Percentiles rank a stretch among this genome's conserved stretches.
These are phyloP conservation scores for Puccinia triticina DNA, from an alignment of 1,284 basidiomycete genomes.

Conservation along the genomic window DNA sequence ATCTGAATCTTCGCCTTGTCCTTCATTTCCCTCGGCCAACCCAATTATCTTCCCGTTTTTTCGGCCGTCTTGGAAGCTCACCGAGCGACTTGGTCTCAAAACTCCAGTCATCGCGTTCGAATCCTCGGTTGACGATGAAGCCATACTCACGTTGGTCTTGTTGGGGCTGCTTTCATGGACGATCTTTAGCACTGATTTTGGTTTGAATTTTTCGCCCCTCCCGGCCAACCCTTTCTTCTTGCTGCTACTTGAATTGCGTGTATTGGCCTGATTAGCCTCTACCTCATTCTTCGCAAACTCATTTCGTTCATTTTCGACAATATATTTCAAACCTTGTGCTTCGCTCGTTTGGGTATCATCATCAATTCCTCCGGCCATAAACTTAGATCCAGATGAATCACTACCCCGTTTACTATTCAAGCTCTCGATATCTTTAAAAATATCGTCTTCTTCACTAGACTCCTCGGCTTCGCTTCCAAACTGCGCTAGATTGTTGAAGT, in stretches of 20 bases:
- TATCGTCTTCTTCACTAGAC: constrained; percentile 51
- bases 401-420: constrained; percentile 45
- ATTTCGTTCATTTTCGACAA: neutral
- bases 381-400: constrained; percentile 33
- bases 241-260: neutral
- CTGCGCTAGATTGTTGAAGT: neutral
- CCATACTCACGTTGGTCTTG: neutral
- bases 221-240: neutral
- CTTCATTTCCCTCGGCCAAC: constrained; percentile 57
- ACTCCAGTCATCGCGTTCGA: neutral
- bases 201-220: constrained; percentile 25
- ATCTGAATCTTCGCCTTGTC: neutral
- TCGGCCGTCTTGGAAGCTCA: constrained; percentile 91
- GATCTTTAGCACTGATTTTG: constrained; percentile 49
- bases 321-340: neutral
- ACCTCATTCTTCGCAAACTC: neutral
- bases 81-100: constrained; percentile 71
- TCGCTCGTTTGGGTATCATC: constrained; percentile 1
- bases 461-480: constrained; percentile 26
- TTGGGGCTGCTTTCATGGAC: constrained; percentile 18
- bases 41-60: constrained; percentile 78
- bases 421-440: constrained; percentile 52
- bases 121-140: constrained; percentile 9
- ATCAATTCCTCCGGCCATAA: neutral
- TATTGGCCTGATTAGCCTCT: neutral